Evolutionary conservation across 345 rosid species (phyloP), one percentile per base, ranked within the genome.

Genomic region (Euphorbia pulcherrima): DNA sequence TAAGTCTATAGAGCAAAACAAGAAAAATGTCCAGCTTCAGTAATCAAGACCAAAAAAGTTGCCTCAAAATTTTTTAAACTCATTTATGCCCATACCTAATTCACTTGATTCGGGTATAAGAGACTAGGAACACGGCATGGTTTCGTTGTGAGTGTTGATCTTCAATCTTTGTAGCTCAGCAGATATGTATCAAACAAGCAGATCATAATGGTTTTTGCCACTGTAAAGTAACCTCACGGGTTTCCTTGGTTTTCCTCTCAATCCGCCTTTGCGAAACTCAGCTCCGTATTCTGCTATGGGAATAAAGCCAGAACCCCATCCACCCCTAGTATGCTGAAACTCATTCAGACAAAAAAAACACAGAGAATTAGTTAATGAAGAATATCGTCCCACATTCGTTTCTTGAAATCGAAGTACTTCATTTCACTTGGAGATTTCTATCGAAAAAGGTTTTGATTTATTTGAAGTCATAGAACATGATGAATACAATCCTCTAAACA

Each of bases 221-320:
- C 87, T 88, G 77, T 88, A 92, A 52, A 90, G 87, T 68, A 92
- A 90, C 87, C 85, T 90, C 77, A 90, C 90, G 48, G 73, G 90
- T 77, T 85, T 84, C 75, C 78, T 86, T 20, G 80, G 79, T 62
- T 86, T 84, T 54, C 78, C 82, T 58, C 75, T 82, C 58, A 75
- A 75, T 60, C 75, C 79, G 60, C 86, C 83, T 81, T 82, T 83
- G 60, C 67, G 60, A 72, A 84, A 88, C 81, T 92, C 92, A 0
- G 69, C 68, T 79, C 98, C 97, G 61, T 88, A 92, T 71, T 92
- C 93, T 35, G 88, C 84, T 46, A 88, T 88, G 59, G 89, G 92
- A 71, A 92, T 88, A 78, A 83, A 90, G 64, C 92, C 86, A 0
- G 86, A 79, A 62, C 90, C 89, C 83, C 81, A 63, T 47, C 92